Conservation (phyloP, 2,329 filamentous ascomycete genomes). For the Xylariaceae sp. region DNA sequence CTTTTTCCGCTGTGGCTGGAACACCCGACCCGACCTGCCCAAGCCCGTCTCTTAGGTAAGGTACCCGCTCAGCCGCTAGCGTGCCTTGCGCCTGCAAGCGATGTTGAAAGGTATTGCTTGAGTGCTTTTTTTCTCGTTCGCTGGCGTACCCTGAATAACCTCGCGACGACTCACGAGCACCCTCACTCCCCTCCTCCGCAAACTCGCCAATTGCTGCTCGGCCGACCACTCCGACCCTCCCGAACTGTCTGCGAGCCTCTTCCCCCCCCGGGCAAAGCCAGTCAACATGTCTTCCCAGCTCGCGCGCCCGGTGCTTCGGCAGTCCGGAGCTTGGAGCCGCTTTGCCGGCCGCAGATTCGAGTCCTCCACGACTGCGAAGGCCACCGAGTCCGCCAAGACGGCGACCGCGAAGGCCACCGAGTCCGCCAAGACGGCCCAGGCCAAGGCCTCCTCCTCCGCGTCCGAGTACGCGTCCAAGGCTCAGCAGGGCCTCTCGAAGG, state of each 20-base stretch:
- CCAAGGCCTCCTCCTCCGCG: constrained; percentile 35
- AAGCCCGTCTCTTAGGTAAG: too few species aligned
- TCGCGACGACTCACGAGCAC: constrained; percentile 19
- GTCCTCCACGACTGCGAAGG: constrained; percentile 44
- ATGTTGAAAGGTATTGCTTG: constrained; percentile 23
- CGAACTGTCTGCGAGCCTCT: constrained; percentile 3
- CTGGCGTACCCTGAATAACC: constrained; percentile 15
- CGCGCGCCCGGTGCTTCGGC: constrained; percentile 26
- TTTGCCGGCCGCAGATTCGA: constrained; percentile 50
- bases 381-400: constrained; percentile 24
- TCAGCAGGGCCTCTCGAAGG: constrained; percentile 73
- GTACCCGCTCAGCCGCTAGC: too few species aligned
- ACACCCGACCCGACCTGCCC: too few species aligned
- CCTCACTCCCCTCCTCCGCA: constrained; percentile 7
- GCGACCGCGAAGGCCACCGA: constrained; percentile 32
- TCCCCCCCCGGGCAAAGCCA: constrained; percentile 1
- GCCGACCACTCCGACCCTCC: constrained; percentile 3
- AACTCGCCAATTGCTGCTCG: constrained; percentile 12
- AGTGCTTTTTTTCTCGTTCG: constrained; percentile 35
- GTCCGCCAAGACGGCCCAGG: constrained; percentile 32
- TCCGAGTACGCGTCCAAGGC: constrained; percentile 56
- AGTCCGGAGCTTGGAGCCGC: constrained; percentile 31
- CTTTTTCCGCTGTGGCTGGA: constrained; percentile 22
- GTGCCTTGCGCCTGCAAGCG: too few species aligned
- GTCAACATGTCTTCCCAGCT: constrained; percentile 23